These are phyloP conservation scores for Hypoxylon crocopeplum DNA, from an alignment of 495 filamentous ascomycete genomes.

Conservation along the genomic window DNA sequence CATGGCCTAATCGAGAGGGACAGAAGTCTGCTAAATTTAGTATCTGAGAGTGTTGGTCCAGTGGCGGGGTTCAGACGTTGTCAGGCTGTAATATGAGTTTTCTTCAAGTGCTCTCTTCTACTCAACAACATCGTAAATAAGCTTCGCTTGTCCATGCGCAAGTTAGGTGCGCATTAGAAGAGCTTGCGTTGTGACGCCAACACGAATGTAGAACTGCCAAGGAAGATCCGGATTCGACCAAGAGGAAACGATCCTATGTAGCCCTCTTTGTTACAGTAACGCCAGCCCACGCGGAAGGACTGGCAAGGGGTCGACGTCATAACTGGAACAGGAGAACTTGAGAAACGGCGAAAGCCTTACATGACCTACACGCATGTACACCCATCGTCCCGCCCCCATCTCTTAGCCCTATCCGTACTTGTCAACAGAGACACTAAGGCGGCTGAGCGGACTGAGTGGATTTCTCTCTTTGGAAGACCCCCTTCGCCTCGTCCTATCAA, in stretches of 20 bases:
- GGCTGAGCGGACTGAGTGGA: conserved; percentile 25
- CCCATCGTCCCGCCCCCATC: no score
- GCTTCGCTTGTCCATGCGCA: not conserved
- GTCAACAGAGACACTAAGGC: conserved; percentile 10
- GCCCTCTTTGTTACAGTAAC: no score
- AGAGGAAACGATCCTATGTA: not conserved
- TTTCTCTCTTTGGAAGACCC: conserved; percentile 1
- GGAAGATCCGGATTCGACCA: no score
- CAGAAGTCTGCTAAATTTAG: conserved; percentile 12
- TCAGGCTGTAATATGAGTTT: no score
- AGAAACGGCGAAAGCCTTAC: not conserved
- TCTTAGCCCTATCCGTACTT: conserved; percentile 18
- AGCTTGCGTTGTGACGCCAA: conserved; percentile 25
- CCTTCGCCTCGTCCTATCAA: conserved; percentile 26
- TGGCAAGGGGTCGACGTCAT: no score
- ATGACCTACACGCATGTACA: no score
- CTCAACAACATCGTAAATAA: conserved; percentile 1
- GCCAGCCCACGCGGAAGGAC: no score
- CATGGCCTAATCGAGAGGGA: not conserved
- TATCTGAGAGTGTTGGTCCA: no score
- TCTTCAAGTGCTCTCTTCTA: no score
- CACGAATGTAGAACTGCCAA: not conserved
- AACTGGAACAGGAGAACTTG: conserved; percentile 4
- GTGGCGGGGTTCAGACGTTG: no score
- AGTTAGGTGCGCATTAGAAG: not conserved